A percentile compares a stretch with the other conserved stretches of the same genome.
Conservation (phyloP, 495 filamentous ascomycete genomes). For the Delitschia confertaspora region DNA sequence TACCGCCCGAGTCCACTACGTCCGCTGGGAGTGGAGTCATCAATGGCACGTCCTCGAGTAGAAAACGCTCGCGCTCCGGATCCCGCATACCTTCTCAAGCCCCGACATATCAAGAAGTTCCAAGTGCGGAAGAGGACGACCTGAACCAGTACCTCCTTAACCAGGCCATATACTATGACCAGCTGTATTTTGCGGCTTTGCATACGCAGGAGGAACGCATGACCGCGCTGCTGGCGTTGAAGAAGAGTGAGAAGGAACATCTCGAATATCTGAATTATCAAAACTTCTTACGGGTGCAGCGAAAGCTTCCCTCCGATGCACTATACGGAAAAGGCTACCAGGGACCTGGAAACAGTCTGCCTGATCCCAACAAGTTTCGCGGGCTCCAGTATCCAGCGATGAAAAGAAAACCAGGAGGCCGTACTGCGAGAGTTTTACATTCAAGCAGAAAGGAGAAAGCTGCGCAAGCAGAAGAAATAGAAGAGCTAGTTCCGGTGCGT, state of each 20-base stretch:
- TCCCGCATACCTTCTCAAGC: slow-evolving; percentile 36
- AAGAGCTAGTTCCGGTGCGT: slow-evolving; percentile 83
- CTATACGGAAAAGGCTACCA: slow-evolving; percentile 75
- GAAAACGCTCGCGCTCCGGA: slow-evolving; percentile 54
- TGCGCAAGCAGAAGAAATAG: slow-evolving; percentile 76
- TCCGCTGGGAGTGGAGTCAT: slow-evolving; percentile 16
- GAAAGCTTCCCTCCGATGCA: slow-evolving; percentile 51
- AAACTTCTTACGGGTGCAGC: too few species aligned
- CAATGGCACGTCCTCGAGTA: slow-evolving; percentile 41
- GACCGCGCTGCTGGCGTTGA: slow-evolving; percentile 47
- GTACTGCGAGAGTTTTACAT: too few species aligned
- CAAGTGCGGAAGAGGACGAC: slow-evolving; percentile 15
- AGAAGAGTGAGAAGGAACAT: slow-evolving; percentile 26
- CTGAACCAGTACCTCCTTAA: slow-evolving; percentile 50
- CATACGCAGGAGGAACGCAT: slow-evolving; percentile 37
- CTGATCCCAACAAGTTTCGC: too few species aligned
- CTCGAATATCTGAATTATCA: slow-evolving; percentile 43
- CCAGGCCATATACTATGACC: slow-evolving; percentile 70
- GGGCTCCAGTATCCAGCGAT: slow-evolving; percentile 74
- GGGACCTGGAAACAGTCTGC: slow-evolving; percentile 80
- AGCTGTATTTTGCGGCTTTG: slow-evolving; percentile 56
- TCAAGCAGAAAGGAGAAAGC: slow-evolving; percentile 68
- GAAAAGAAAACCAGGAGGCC: too few species aligned
- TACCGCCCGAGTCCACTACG: slow-evolving; percentile 5
- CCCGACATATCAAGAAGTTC: slow-evolving; percentile 35